These are phyloP conservation scores for Carex littledalei DNA, from an alignment of 176 grass and related monocot genomes.

Conservation along the genomic window DNA sequence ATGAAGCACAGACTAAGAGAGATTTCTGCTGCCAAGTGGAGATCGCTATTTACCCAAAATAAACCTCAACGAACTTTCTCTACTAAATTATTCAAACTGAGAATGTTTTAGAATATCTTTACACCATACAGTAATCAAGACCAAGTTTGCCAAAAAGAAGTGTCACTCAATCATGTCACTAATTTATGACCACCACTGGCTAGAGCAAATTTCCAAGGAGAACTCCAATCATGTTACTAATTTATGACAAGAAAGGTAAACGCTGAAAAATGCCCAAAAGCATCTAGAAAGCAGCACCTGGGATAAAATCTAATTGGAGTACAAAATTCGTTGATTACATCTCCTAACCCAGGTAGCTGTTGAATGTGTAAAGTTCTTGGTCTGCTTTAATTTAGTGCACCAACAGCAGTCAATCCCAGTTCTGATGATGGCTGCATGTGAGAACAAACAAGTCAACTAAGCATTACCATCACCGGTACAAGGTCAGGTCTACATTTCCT, in stretches of 20 bases:
- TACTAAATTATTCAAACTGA: neutral
- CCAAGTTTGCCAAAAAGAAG: neutral
- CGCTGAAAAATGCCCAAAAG: neutral
- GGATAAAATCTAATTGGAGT: constrained; percentile 1
- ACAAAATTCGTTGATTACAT: neutral
- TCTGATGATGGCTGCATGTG: constrained; percentile 9
- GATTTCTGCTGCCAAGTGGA: neutral
- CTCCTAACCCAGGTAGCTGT: constrained; percentile 4
- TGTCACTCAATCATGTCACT: neutral
- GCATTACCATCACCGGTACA: neutral
- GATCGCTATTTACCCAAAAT: neutral
- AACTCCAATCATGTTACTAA: neutral
- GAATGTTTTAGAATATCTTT: neutral
- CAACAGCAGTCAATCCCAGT: constrained; percentile 7
- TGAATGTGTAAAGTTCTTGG: neutral
- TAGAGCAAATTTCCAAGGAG: constrained; percentile 1
- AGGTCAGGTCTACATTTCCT: neutral
- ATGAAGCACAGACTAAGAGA: neutral
- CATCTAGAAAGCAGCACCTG: constrained; percentile 1
- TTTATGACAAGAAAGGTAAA: constrained; percentile 5
- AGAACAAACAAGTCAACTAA: neutral
- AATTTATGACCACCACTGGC: neutral
- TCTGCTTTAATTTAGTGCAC: neutral
- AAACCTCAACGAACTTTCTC: neutral
- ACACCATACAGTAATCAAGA: constrained; percentile 1